Evolutionary conservation across 305 asterid genomes (phyloP), one percentile per base, ranked within the genome.

Genomic region (Rubia occidens): DNA sequence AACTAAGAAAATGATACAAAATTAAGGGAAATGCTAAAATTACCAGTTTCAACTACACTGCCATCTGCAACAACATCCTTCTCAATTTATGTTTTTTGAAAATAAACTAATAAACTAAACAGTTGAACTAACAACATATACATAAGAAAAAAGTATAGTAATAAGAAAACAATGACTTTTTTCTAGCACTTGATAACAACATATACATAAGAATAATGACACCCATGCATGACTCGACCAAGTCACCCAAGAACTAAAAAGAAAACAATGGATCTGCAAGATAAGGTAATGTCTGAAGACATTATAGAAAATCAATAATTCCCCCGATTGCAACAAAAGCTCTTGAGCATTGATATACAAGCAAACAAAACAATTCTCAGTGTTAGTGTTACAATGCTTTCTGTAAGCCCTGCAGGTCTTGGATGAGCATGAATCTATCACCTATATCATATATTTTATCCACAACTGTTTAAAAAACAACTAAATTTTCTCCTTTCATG

Each of bases 211-310:
- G 39, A 73, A 79, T 87, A 68, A 91, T 69, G 59, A 96, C 97
- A 60, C 99, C 99, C 69, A 86, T 78, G 79, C 89, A 85, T 75
- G 99, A 94, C 82, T 91, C 97, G 82, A 91, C 94, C 80, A 94
- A 68, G 80, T 94, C 99, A 70, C 99, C 99, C 53, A 91, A 96
- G 66, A 81, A 96, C 99, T 94, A 87, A 72, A 35, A 59, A 71
- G 71, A 78, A 76, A 66, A 74, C 74, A 72, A 54, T 49, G 53
- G 54, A 66, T 75, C 76, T 45, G 78, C 64, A 67, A 8, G 68
- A 65, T 63, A 67, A 76, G 70, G 66, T 80, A 62, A 80, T 67
- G 71, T 64, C 64, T 59, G 8, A 62, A 68, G 75, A 66, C 77
- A 74, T 78, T 70, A 60, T 80, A 43, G 56, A 10, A 49, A 43